Conservation (phyloP, 768 basidiomycete species). For the Serendipita vermifera region DNA sequence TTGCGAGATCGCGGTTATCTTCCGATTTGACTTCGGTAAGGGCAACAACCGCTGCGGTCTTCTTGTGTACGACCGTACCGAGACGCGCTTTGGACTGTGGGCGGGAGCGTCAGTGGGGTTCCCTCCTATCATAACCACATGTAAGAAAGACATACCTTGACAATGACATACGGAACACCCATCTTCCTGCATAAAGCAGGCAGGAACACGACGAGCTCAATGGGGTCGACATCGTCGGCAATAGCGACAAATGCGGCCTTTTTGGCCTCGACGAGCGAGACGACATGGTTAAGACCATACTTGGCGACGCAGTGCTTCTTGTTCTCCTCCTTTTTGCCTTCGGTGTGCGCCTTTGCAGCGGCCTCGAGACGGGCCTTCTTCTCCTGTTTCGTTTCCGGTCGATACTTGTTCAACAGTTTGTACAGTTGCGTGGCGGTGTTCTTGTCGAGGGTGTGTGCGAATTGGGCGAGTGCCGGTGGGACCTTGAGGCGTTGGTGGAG, state of each 20-base stretch:
- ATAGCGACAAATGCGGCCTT: slow-evolving; percentile 94
- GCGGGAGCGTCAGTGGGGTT: background rate
- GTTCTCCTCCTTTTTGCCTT: slow-evolving; percentile 54
- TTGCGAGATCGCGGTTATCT: slow-evolving; percentile 86
- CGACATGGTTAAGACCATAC: slow-evolving; percentile 93
- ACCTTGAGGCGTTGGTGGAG: slow-evolving; percentile 96
- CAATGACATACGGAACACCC: slow-evolving; percentile 97
- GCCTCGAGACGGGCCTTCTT: slow-evolving; percentile 88
- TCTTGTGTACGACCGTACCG: slow-evolving; percentile 96
- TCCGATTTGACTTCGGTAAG: slow-evolving; percentile 92
- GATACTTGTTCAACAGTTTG: slow-evolving; percentile 88
- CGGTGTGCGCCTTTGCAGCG: slow-evolving; percentile 62
- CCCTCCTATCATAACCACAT: slow-evolving; percentile 12
- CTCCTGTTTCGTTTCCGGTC: slow-evolving; percentile 84
- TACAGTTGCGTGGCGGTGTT: slow-evolving; percentile 97
- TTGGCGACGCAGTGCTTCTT: slow-evolving; percentile 96
- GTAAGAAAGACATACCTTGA: slow-evolving; percentile 36
- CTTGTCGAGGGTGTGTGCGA: slow-evolving; percentile 92
- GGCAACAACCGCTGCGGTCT: slow-evolving; percentile 85
- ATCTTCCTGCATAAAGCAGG: slow-evolving; percentile 98
- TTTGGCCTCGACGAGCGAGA: slow-evolving; percentile 93
- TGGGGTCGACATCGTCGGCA: slow-evolving; percentile 96
- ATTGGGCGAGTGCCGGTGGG: slow-evolving; percentile 94
- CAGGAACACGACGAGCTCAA: slow-evolving; percentile 96
- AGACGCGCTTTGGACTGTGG: slow-evolving; percentile 83